Evolutionary conservation across 2,329 filamentous ascomycete genomes (phyloP), one percentile per base, ranked within the genome.

Genomic region (Paecilomyces sp.): DNA sequence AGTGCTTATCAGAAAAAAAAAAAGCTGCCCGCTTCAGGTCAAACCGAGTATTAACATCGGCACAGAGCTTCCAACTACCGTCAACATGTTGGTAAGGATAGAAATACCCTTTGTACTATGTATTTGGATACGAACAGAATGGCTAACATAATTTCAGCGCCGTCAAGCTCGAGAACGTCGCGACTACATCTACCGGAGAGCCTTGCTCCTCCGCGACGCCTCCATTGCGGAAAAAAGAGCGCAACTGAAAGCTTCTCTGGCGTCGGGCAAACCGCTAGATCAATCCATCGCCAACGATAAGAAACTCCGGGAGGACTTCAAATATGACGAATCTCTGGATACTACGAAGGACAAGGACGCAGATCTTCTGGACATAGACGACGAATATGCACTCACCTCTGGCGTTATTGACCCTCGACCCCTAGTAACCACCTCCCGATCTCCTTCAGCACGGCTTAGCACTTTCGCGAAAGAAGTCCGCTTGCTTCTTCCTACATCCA

Each of bases 381-480:
- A 97, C 68, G 93, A 97, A 77, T 97, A 97, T 74, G 86, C 89
- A 25, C 87, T 92, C 66, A 84, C 97, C 0, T 94, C 90, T n/a
- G 94, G 94, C 33, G 86, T 97, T 47, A 85, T 94, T 41, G 94
- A 97, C 66, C 92, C 93, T 6, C 84, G 92, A 57, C 87, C 96
- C 3, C 83, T 97, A 6, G 90, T 97, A 56, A 96, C 93, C 25
- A 99, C 94, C 3, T 94, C 90, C 54, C 85, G 94, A 70, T 89
- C 93, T 65, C 93, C 94, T 22, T 93, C 89, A 31, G 88, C 90
- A 55, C 84, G 94, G 58, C 81, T 99, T 8, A 84, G 86, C n/a
- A 88, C 91, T 0, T 99, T 99, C 70, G 89, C 91, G 31, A 97
- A 99, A 73, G 94, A 97, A 74, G 89, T 96, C 57, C 82, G 92